Base-by-base conservation (phyloP, 371 early-diverging fungal species). In the Mortierella sp. region DNA sequence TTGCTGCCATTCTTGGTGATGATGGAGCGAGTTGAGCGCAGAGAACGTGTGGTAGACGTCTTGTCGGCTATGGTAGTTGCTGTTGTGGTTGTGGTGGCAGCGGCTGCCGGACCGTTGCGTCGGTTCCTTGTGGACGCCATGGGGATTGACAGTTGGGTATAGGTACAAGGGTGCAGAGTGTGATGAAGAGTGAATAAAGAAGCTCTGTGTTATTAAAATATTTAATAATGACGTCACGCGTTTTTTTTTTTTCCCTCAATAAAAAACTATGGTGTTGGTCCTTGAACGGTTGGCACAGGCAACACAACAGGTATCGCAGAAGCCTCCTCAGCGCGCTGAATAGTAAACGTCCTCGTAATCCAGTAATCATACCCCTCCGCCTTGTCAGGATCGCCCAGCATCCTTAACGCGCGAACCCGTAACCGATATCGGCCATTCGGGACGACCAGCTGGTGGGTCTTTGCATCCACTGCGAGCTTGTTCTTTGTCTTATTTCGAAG, bases 291-390 rank as follows among this genome's bases (percentile, higher is more conserved):
- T 16, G 72, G 11, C 34, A 4, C 43, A 40, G 73, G 34, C 24
- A 1, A 34, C 6, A n/a, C 37, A 37, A 19, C 9, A 24, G 73
- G 26, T 40, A 44, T 40, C 37, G 43, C 10, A 3, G 37, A 19
- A 0, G 21, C 4, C 67, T 24, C 4, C 43, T 40, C 67, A 11
- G 24, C 8, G 40, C 84, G 80, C n/a, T 53, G 69, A 43, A 84
- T 69, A 0, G 40, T 57, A 67, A 84, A 84, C 69, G 71, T 75
- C 37, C 54, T 57, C 0, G 80, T 77, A 16, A 80, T 76, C 85
- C 78, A 85, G 5, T 57, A 54, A 37, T 85, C 85, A 55, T 81
- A 85, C 16, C 78, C 85, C 24, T 71, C 81, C 14, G 75, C 44
- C 11, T 78, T 75, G n/a, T 76, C 69, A 24, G 73, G 70, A 44